Conservation (phyloP, 371 early-diverging fungal species). For the Catenaria anguillulae region DNA sequence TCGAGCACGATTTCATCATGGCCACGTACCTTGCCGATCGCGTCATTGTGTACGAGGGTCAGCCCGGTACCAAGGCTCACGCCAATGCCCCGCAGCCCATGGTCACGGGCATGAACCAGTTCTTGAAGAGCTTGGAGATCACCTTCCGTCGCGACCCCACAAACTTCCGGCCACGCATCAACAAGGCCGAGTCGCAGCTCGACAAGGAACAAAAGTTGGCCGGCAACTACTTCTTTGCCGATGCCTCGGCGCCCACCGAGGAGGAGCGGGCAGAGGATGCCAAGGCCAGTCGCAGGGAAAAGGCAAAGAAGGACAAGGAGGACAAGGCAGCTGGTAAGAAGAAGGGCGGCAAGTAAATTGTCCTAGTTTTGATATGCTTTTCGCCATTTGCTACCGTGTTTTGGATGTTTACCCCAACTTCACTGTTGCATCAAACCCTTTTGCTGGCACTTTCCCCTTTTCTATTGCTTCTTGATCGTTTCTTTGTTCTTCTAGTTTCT, state of each 20-base stretch:
- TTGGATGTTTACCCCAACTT: too few relatives aligned
- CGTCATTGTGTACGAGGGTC: conserved; percentile 96
- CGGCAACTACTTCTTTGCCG: conserved; percentile 89
- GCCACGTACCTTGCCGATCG: conserved; percentile 99
- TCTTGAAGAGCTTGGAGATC: conserved; percentile 88
- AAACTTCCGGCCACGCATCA: conserved; percentile 98
- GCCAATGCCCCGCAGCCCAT: conserved; percentile 84
- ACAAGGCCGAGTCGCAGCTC: conserved; percentile 93
- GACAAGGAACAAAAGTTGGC: conserved; percentile 96
- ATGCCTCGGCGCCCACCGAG: conserved; percentile 11
- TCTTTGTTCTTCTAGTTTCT: too few relatives aligned
- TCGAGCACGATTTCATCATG: conserved; percentile 99
- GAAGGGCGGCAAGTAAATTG: too few relatives aligned
- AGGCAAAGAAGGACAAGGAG: not conserved
- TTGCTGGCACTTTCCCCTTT: too few relatives aligned
- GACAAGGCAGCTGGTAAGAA: too few relatives aligned
- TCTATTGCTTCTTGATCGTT: too few relatives aligned
- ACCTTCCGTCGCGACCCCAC: conserved; percentile 99
- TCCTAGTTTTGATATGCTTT: too few relatives aligned
- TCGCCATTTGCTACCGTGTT: too few relatives aligned
- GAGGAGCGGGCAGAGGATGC: not conserved
- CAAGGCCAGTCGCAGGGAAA: not conserved
- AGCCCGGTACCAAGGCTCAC: conserved; percentile 72
- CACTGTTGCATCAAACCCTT: too few relatives aligned
- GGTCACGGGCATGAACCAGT: conserved; percentile 95